Conservation (phyloP, 805 yeast genomes). For the Candida manassasensis region DNA sequence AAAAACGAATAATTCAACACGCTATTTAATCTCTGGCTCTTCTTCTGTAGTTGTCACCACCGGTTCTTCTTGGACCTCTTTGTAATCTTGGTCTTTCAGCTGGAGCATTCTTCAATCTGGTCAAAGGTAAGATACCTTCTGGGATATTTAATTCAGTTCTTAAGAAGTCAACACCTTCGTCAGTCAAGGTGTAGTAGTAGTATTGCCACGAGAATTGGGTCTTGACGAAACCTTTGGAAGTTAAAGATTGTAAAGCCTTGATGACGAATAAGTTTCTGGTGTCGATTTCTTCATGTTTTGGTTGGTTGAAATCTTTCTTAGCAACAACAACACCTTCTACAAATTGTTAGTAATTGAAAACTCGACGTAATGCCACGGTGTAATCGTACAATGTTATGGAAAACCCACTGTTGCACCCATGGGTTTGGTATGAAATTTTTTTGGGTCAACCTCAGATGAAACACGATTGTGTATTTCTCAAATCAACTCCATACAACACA, state of each 20-base stretch:
- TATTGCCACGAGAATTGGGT: conserved; percentile 99
- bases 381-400: too few relatives aligned
- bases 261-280: conserved; percentile 95
- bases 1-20: conserved; percentile 1
- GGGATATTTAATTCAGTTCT: conserved; percentile 98
- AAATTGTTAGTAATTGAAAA: conserved; percentile 39
- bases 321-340: conserved; percentile 99
- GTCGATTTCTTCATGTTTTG: conserved; percentile 97
- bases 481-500: too few relatives aligned
- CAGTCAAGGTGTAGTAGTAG: conserved; percentile 99
- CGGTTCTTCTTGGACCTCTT: conserved; percentile 34
- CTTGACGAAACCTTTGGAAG: conserved; percentile 98
- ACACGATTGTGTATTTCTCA: too few relatives aligned
- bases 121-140: conserved; percentile 96
- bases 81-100: conserved; percentile 63
- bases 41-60: conserved; percentile 50
- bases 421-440: too few relatives aligned
- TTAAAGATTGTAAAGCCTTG: conserved; percentile 98
- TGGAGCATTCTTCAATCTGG: conserved; percentile 93
- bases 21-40: conserved; percentile 47
- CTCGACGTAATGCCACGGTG: too few relatives aligned
- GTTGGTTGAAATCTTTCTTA: conserved; percentile 96
- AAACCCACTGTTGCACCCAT: too few relatives aligned
- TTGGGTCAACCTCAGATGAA: too few relatives aligned
- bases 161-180: conserved; percentile 98